phyloP scores from a whole-genome alignment of 257 asterid species.

The Capsicum rhomboideum region DNA sequence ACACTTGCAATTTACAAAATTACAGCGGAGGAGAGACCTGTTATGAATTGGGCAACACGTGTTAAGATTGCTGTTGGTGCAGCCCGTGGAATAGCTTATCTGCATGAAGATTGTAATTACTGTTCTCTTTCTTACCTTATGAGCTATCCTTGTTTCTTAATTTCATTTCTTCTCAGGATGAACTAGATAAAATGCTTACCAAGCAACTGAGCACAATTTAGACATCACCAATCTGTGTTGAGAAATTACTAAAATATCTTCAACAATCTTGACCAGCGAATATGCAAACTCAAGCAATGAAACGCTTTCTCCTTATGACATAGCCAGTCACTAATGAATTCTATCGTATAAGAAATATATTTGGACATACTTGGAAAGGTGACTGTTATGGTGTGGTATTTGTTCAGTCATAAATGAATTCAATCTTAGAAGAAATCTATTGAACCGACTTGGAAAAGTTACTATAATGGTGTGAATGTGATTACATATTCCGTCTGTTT shows the following conservation, averaged over 20 bases:
- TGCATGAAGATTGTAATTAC: slow-evolving; percentile 88
- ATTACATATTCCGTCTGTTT: background rate
- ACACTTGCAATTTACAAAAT: slow-evolving; percentile 6
- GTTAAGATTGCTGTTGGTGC: slow-evolving; percentile 83
- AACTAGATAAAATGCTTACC: background rate
- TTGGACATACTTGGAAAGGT: background rate
- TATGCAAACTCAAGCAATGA: background rate
- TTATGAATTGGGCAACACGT: slow-evolving; percentile 77
- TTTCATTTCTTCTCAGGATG: background rate
- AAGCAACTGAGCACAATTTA: background rate
- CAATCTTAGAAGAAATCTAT: background rate
- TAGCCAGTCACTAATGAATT: background rate
- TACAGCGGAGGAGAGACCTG: slow-evolving; percentile 53
- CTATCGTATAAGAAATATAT: background rate
- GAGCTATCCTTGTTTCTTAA: background rate
- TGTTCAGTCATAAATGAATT: background rate
- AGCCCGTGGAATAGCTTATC: slow-evolving; percentile 96
- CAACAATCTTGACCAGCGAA: background rate
- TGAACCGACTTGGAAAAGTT: background rate
- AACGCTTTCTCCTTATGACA: background rate
- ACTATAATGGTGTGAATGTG: background rate
- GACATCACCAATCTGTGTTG: background rate
- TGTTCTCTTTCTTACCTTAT: background rate
- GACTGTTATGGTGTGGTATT: background rate
- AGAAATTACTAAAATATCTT: background rate